Base-by-base conservation (phyloP, 106 monocot species). In the Platanthera guangdongensis region DNA sequence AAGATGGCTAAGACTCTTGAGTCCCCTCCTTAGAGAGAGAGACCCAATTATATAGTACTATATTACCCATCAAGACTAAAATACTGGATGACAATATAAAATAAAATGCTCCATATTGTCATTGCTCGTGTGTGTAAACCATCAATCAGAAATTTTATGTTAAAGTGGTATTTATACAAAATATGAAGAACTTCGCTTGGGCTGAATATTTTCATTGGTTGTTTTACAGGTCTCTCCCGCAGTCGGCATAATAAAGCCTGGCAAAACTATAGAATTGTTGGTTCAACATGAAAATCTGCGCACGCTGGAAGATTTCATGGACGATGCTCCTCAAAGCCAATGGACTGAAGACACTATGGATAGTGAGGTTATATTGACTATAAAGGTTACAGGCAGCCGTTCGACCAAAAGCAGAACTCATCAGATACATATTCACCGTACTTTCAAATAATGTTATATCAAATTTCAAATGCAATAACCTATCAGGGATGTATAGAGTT, bases 171-270 rank as follows among this genome's bases (percentile, higher is more conserved):
- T 39, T 39, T 39, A 39, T 39, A 39, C 39, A 39, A 39, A 39
- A 39, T 39, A 39, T 39, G 39, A 39, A 39, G 39, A 39, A 39
- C 39, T 39, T 39, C 0, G 39, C 39, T 39, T 39, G 39, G 39
- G 2, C 39, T 39, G 39, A 39, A 39, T 39, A 39, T 39, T 39
- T 39, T 39, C 39, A 39, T 39, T 39, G 10, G 16, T 47, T 76
- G 8, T 76, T 63, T 9, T 52, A 3, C 52, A 91, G 91, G 78
- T 91, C 11, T 47, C 11, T 62, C 91, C 91, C 22, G 83, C 78
- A 16, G 67, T 50, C 53, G 91, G 91, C 47, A 82, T 91, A 52
- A 80, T 91, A 50, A 80, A 82, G 57, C 88, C 87, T 22, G 80
- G 84, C 13, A 75, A 84, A 57, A 88, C 75, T 0, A 51, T 78